Evolutionary conservation across 2,329 filamentous ascomycete species (phyloP).

Genomic region (Cordyceps farinosa): DNA sequence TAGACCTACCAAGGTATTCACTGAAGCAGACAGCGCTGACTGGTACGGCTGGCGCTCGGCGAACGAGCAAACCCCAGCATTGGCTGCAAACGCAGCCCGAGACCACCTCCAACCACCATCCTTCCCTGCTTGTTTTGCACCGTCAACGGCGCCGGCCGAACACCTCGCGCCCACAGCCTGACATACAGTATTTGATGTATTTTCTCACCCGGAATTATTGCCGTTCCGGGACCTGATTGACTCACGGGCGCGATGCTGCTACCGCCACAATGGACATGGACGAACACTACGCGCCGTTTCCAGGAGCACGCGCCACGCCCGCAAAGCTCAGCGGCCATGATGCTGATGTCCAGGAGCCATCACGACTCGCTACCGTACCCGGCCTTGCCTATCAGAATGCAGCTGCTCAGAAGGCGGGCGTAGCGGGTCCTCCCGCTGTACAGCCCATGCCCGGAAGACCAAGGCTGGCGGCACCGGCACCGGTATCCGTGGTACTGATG

Average conservation of each 20-base stretch:
- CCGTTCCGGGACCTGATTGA: background rate
- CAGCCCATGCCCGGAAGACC: background rate
- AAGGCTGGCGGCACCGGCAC: background rate
- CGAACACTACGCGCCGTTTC: slow-evolving; percentile 2
- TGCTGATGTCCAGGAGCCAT: background rate
- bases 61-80: background rate
- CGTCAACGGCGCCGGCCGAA: background rate
- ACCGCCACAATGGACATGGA: background rate
- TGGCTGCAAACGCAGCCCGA: background rate
- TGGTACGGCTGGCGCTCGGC: slow-evolving; percentile 2
- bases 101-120: background rate
- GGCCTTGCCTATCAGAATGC: background rate
- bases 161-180: background rate
- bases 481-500: slow-evolving; percentile 12
- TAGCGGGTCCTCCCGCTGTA: background rate
- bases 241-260: slow-evolving; percentile 1
- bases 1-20: too few relatives aligned
- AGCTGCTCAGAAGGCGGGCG: background rate
- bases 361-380: background rate
- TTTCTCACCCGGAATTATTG: background rate
- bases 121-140: background rate
- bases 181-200: background rate
- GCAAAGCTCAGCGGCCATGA: background rate
- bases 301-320: slow-evolving; percentile 1
- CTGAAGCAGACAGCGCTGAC: background rate